A percentile compares a stretch with the other conserved stretches of the same genome.
Conservation (phyloP, 23 red algal species). For the Cyanidiococcus yangmingshanensis region DNA sequence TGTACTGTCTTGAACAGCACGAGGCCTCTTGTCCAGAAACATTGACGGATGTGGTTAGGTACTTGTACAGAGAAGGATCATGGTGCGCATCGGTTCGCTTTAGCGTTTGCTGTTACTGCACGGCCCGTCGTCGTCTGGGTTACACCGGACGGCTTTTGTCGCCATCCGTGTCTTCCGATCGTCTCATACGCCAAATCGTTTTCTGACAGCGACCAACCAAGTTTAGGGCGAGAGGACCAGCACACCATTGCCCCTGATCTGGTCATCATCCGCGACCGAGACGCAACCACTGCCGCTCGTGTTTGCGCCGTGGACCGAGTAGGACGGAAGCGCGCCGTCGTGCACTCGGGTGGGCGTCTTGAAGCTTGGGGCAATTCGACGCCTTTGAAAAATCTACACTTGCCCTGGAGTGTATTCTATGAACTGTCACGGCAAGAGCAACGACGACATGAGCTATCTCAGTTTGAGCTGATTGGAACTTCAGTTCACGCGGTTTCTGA, state of each 20-base stretch:
- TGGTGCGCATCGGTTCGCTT: no score
- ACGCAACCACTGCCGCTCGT: background rate
- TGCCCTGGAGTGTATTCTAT: background rate
- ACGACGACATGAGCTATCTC: background rate
- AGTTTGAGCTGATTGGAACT: background rate
- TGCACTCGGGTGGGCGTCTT: background rate
- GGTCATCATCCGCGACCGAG: slow-evolving; percentile 11
- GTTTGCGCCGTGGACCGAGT: background rate
- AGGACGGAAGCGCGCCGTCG: background rate
- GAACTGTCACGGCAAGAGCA: background rate
- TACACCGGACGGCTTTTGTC: background rate
- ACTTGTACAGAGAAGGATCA: no score
- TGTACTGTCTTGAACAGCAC: no score
- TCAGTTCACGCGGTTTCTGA: slow-evolving; percentile 1
- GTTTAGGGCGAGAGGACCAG: background rate
- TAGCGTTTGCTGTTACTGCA: no score
- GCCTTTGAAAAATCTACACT: background rate
- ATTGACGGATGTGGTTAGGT: no score
- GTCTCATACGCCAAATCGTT: background rate
- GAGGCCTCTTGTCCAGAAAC: no score
- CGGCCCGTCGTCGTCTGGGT: background rate
- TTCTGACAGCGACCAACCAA: background rate
- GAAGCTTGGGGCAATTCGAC: background rate
- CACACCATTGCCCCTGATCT: background rate
- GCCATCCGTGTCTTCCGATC: background rate